These are phyloP conservation scores for Yamadazyma phyllophila DNA, from an alignment of 805 yeast species.

Conservation along the genomic window DNA sequence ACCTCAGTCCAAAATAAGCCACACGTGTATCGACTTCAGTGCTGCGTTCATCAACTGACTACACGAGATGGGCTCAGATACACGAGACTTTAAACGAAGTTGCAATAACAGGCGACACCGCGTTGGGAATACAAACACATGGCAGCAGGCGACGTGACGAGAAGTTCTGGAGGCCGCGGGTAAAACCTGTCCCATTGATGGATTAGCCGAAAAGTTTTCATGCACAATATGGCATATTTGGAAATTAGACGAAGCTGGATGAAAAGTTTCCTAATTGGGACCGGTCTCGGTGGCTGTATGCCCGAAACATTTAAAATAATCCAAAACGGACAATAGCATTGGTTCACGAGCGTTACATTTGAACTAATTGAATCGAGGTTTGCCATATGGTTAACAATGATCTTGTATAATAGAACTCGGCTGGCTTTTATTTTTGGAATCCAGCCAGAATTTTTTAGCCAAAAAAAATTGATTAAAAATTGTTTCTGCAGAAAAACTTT, in stretches of 20 bases:
- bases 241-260: conserved; percentile 6
- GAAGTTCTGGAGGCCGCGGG: background rate
- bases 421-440: conserved; percentile 2
- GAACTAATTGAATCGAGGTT: background rate
- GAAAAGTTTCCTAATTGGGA: background rate
- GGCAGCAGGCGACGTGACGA: background rate
- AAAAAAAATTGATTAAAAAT: too few relatives aligned
- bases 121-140: too few relatives aligned
- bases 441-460: background rate
- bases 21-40: too few relatives aligned
- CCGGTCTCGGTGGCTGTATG: background rate
- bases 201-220: background rate
- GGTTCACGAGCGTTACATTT: conserved; percentile 1
- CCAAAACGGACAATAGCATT: background rate
- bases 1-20: too few relatives aligned
- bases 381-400: background rate
- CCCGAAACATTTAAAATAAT: background rate
- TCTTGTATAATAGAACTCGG: background rate
- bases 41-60: background rate
- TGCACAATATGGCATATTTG: background rate
- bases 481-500: background rate
- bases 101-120: too few relatives aligned
- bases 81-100: background rate
- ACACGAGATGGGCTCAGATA: background rate
- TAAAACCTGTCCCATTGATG: background rate